These are phyloP conservation scores for Gentiana macrophylla DNA, from an alignment of 257 asterid species.

Conservation along the genomic window DNA sequence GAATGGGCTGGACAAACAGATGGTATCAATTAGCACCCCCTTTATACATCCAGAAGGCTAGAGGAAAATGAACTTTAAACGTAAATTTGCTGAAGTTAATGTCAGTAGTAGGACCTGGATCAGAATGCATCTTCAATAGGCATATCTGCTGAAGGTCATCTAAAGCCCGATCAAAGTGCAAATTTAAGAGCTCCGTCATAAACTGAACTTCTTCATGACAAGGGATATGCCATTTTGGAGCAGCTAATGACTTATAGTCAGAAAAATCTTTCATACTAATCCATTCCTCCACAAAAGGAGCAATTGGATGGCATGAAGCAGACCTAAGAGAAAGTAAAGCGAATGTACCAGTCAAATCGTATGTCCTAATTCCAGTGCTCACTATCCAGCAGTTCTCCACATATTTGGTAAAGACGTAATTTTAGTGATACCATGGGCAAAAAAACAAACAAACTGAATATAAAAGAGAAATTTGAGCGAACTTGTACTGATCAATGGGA, in stretches of 20 bases:
- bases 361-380: too few relatives aligned
- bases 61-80: not conserved
- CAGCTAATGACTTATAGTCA: conserved; percentile 34
- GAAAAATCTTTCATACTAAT: conserved; percentile 63
- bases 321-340: conserved; percentile 43
- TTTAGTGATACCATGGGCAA: not conserved
- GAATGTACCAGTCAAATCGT: not conserved
- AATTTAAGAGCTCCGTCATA: conserved; percentile 77
- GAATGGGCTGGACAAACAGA: not conserved
- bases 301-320: conserved; percentile 45
- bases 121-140: conserved; percentile 77
- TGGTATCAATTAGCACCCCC: too few relatives aligned
- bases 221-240: conserved; percentile 94
- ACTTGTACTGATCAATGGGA: conserved; percentile 95
- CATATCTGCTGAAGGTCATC: conserved; percentile 77
- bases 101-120: conserved; percentile 53
- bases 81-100: not conserved
- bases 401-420: too few relatives aligned
- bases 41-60: too few relatives aligned
- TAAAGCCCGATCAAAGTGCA: conserved; percentile 80
- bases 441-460: conserved; percentile 8
- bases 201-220: conserved; percentile 65
- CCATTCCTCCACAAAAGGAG: conserved; percentile 81
- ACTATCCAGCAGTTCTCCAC: not conserved
- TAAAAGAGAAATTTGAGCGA: conserved; percentile 1